Evolutionary conservation across 805 yeast species (phyloP), one percentile per base, ranked within the genome.

Genomic region (Yamadazyma akitaensis): DNA sequence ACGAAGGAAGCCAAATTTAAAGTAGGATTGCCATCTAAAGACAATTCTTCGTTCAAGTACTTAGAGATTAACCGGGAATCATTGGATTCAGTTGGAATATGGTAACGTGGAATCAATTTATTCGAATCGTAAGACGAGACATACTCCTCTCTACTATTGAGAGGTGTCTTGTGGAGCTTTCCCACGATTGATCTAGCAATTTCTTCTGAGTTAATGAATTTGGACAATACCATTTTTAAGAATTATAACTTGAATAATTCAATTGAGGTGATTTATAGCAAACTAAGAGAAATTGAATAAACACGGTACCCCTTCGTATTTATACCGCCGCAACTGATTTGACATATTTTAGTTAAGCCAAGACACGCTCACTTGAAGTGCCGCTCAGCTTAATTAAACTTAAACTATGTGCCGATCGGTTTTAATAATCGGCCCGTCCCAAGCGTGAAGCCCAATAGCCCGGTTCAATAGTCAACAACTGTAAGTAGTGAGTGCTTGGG

Each of bases 1-100:
- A 90, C 97, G 62, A 90, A 90, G 26, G 92, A 84, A 2, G 97
- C 97, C 63, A 90, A 67, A 63, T 91, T 90, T 62, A 90, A 73
- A 17, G 82, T 80, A 19, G 96, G 94, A 55, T 76, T 81, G 14
- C 97, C 97, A 61, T 90, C 97, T 49, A 91, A 73, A 12, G 82
- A 71, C 65, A 91, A 71, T 53, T 87, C 96, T 59, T 85, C 86
- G 53, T 77, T 81, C 50, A 90, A 72, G 58, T 85, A 66, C 35
- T 80, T 73, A 59, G 81, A 84, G 9, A 88, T 84, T 43, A 73
- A 62, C 7, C 70, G 69, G 2, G 78, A 67, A 9, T 71, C 64
- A 42, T 81, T 65, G 1, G 92, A 88, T 12, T 70, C 55, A 30
- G 73, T 63, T 1, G 89, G 89, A 43, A 89, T 70, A 43, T 67